phyloP scores from a whole-genome alignment of 208 protist species.

The Trypanosoma boissoni region DNA sequence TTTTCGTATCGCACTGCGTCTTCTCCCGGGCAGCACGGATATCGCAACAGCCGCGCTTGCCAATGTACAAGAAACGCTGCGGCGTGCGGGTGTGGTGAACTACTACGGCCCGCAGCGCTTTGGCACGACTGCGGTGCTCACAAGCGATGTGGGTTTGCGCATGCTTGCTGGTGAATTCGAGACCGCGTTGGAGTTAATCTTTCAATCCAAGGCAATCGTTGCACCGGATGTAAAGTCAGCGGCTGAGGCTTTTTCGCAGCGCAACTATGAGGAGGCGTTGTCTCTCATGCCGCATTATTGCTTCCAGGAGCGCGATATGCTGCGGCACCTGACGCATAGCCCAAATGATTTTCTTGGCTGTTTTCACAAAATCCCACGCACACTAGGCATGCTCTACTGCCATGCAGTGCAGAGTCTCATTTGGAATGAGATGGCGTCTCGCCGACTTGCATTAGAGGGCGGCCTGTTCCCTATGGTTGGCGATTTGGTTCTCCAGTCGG shows the following conservation, averaged over 20 bases:
- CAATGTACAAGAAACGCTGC: constrained; percentile 30
- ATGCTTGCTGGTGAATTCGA: constrained; percentile 77
- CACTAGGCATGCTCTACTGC: constrained; percentile 90
- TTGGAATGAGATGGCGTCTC: constrained; percentile 92
- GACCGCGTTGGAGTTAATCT: constrained; percentile 60
- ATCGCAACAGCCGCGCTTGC: constrained; percentile 3
- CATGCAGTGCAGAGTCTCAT: constrained; percentile 93
- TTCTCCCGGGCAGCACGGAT: constrained; percentile 30
- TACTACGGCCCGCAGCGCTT: constrained; percentile 96
- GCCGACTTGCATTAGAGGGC: constrained; percentile 46
- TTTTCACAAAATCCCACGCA: constrained; percentile 76
- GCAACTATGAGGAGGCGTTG: constrained; percentile 48
- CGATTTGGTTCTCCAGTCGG: constrained; percentile 77
- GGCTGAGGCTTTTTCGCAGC: constrained; percentile 27
- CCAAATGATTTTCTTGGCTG: constrained; percentile 73
- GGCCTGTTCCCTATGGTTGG: constrained; percentile 53
- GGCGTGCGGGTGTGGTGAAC: constrained; percentile 88
- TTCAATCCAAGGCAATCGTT: constrained; percentile 61
- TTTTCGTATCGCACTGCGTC: constrained; percentile 89
- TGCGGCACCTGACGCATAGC: constrained; percentile 63
- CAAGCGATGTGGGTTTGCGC: constrained; percentile 85
- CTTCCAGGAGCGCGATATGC: constrained; percentile 77
- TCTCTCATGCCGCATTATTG: constrained; percentile 66
- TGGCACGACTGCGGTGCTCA: constrained; percentile 89
- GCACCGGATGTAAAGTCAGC: constrained; percentile 45